A percentile compares a stretch with the other conserved stretches of the same genome.
Evolutionary conservation across 345 rosid genomes (phyloP).

Genomic region (Eucalyptus coolabah): DNA sequence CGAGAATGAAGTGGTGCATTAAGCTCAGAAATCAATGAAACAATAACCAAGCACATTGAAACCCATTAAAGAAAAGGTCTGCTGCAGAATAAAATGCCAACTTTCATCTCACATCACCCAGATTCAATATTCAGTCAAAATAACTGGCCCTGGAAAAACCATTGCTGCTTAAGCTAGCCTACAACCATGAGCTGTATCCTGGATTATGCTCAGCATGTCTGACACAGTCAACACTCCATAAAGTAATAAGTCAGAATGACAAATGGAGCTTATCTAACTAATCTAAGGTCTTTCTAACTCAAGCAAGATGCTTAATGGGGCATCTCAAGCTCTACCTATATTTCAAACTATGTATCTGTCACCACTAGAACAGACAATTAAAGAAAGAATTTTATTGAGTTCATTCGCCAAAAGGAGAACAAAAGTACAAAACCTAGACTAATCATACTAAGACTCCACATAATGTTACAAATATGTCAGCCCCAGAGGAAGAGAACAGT

Average conservation of each 20-base stretch:
- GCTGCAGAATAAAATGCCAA: neutral
- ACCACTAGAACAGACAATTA: neutral
- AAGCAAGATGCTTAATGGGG: neutral
- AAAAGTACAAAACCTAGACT: neutral
- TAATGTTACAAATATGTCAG: neutral
- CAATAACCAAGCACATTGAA: neutral
- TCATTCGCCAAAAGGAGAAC: neutral
- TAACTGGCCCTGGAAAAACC: neutral
- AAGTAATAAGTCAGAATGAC: neutral
- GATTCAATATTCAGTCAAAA: neutral
- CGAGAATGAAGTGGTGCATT: neutral
- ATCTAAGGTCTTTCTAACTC: neutral
- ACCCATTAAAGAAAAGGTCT: neutral
- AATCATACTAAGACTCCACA: neutral
- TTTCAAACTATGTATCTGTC: neutral
- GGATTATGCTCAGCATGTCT: neutral
- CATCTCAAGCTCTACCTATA: neutral
- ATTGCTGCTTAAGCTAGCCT: neutral
- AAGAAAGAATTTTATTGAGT: neutral
- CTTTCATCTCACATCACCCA: neutral
- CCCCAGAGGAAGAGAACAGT: neutral
- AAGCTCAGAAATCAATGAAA: neutral
- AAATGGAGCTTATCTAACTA: neutral
- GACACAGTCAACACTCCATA: neutral
- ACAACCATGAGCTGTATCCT: neutral